Conservation (phyloP, 352 stramenopile species). For the Globisporangium orthogonon region DNA sequence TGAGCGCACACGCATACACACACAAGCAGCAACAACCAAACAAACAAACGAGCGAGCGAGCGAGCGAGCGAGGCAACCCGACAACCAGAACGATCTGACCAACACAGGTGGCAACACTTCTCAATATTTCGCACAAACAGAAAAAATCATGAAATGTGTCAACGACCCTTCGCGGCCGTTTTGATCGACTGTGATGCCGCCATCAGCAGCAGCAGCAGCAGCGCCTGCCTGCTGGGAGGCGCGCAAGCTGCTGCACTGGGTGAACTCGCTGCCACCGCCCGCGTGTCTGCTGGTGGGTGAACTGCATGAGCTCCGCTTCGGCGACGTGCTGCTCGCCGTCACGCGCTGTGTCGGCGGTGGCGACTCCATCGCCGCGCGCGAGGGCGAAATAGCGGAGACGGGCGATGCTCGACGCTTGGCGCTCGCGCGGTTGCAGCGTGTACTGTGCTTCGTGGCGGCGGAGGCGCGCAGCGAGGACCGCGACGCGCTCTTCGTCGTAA, state of each 20-base stretch:
- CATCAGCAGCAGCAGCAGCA: not conserved
- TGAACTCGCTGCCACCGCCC: constrained; percentile 63
- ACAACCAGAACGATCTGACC: no score
- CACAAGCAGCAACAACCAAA: no score
- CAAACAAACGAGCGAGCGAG: no score
- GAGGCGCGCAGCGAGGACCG: constrained; percentile 30
- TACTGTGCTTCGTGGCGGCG: constrained; percentile 37
- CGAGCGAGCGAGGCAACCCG: no score
- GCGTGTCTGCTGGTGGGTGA: constrained; percentile 54
- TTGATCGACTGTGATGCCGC: no score
- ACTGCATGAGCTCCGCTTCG: constrained; percentile 46
- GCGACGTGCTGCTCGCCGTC: constrained; percentile 50
- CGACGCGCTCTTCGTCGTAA: constrained; percentile 44
- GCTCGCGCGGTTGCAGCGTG: constrained; percentile 17
- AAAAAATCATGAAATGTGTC: not conserved
- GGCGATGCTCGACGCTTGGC: not conserved
- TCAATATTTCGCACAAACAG: no score
- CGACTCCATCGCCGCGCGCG: not conserved
- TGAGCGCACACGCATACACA: no score
- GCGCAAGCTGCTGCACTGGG: constrained; percentile 59
- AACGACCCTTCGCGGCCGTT: no score
- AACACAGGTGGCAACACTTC: no score
- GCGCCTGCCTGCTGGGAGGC: constrained; percentile 5
- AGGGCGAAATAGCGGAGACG: not conserved
- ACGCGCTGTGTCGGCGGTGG: constrained; percentile 20